These are phyloP conservation scores for Neurospora sp. DNA, from an alignment of 2,329 filamentous ascomycete genomes.

Conservation along the genomic window DNA sequence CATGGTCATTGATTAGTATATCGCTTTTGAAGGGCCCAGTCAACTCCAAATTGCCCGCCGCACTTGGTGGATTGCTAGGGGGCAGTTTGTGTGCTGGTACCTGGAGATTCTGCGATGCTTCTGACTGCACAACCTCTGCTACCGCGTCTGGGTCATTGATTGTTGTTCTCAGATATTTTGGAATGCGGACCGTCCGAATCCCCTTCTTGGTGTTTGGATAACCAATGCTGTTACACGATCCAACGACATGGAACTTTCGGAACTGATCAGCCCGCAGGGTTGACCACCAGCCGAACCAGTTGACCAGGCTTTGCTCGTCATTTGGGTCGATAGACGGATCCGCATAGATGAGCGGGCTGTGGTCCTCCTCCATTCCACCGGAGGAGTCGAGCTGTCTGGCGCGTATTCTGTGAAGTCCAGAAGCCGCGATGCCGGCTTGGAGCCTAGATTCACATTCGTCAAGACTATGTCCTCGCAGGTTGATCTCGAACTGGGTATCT, in stretches of 20 bases:
- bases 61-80: background rate
- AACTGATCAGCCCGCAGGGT: conserved; percentile 37
- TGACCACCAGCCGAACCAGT: conserved; percentile 54
- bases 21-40: background rate
- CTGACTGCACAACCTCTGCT: conserved; percentile 9
- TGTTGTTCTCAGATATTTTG: conserved; percentile 26
- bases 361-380: conserved; percentile 23
- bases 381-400: conserved; percentile 6
- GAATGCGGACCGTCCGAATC: conserved; percentile 24
- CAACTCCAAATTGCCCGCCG: background rate
- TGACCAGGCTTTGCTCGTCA: conserved; percentile 52
- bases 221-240: conserved; percentile 27
- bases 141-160: conserved; percentile 27
- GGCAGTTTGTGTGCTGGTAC: background rate
- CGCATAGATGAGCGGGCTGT: conserved; percentile 34
- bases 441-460: conserved; percentile 14
- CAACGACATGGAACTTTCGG: conserved; percentile 46
- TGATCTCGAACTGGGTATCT: conserved; percentile 16
- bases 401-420: conserved; percentile 20
- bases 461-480: conserved; percentile 19
- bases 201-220: conserved; percentile 13
- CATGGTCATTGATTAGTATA: background rate
- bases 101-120: background rate
- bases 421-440: conserved; percentile 10
- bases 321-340: conserved; percentile 40